These are phyloP conservation scores for Mycena latifolia DNA, from an alignment of 768 basidiomycete genomes.

Conservation along the genomic window DNA sequence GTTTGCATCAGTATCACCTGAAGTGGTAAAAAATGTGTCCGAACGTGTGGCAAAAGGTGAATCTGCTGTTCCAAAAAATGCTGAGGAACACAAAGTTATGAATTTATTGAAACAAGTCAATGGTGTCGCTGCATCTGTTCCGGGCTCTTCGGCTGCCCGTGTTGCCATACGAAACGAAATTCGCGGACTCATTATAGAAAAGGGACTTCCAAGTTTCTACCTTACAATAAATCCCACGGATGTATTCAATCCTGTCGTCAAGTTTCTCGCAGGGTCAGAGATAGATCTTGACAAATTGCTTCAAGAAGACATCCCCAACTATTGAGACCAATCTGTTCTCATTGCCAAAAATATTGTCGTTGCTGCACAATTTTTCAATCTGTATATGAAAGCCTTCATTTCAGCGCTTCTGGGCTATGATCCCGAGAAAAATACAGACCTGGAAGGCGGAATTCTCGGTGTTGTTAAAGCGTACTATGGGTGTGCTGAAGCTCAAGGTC, in stretches of 20 bases:
- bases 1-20: neutral
- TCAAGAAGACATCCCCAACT: no score
- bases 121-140: neutral
- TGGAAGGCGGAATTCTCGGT: constrained; percentile 21
- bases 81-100: neutral
- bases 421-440: neutral
- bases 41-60: neutral
- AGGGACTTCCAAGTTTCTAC: neutral
- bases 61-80: neutral
- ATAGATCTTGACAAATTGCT: neutral
- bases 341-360: constrained; percentile 13
- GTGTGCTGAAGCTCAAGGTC: no score
- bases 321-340: constrained; percentile 10
- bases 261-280: constrained; percentile 5
- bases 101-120: neutral
- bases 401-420: constrained; percentile 9
- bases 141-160: neutral
- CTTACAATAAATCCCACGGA: neutral
- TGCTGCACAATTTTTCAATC: constrained; percentile 11
- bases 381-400: no score
- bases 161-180: no score
- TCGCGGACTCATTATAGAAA: no score
- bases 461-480: constrained; percentile 24
- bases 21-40: neutral
- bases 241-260: neutral